Base-by-base conservation (phyloP, 805 yeast genomes). In the Tetrapisispora pingtungensis region DNA sequence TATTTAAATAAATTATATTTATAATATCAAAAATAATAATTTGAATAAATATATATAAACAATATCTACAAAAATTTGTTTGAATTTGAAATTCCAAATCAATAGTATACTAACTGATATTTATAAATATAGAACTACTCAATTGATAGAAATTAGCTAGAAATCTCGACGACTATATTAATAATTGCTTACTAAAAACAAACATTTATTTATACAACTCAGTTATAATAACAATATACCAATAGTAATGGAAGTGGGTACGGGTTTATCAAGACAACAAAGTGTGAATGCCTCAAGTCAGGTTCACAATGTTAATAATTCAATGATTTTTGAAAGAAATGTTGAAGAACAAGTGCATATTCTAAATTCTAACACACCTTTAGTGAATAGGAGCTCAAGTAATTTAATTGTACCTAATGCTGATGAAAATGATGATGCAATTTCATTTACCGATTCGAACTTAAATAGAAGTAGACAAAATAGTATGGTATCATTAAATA, bases 321-420 rank as follows among this genome's bases (percentile, higher is more conserved):
- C 81, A 10, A 58, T 72, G 57, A 81, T 81, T 51, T 83, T 77
- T 58, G 88, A 80, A 54, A 68, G 86, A 46, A 72, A 75, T 41
- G 86, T 80, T 5, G 83, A 80, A 56, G 84, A 79, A 50, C 79
- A 78, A 12, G 35, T 34, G 20, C 44, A 30, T 38, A 40, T 44
- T n/a, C 36, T 36, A 14, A 32, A 32, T n/a, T 15, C 36, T 2
- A 40, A 24, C 26, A n/a, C 18, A 20, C 31, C 36, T 4, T 4
- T 27, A n/a, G 36, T 28, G 3, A 15, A 43, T 27, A 28, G 33
- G 17, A 28, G 33, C 14, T 20, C 33, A 4, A 27, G 32, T 17
- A 10, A 18, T 15, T 36, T 36, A 24, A 36, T 24, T n/a, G 22
- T 36, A 24, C 14, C 19, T n/a, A 36, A 22, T 24, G 10, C 18